phyloP scores from a whole-genome alignment of 2,329 filamentous ascomycete species.

The Reticulascus tulasneorum region DNA sequence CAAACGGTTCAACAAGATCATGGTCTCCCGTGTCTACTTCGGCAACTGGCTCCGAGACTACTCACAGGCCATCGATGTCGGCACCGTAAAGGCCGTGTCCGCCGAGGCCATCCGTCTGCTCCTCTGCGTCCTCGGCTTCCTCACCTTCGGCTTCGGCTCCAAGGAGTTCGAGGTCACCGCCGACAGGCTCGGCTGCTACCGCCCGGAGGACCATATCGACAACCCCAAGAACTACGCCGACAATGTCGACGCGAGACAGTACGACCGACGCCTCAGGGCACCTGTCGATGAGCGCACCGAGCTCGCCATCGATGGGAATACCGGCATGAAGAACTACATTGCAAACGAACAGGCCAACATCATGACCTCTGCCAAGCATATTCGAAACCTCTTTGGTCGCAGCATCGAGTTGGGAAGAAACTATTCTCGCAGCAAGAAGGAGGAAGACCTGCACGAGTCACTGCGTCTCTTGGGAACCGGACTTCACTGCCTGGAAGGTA shows the following conservation, averaged over 20 bases:
- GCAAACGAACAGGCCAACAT: constrained; percentile 76
- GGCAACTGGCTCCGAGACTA: constrained; percentile 95
- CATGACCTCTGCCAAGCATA: constrained; percentile 75
- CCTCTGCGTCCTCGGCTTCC: constrained; percentile 83
- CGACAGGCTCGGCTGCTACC: constrained; percentile 75
- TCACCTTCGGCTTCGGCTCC: constrained; percentile 81
- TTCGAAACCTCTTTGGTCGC: constrained; percentile 67
- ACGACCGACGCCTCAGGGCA: constrained; percentile 75
- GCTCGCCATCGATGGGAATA: constrained; percentile 67
- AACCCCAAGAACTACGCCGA: constrained; percentile 75
- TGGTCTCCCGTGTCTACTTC: constrained; percentile 88
- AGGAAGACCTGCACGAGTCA: constrained; percentile 81
- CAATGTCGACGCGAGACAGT: constrained; percentile 78
- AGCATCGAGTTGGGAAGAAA: constrained; percentile 77
- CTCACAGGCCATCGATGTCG: constrained; percentile 89
- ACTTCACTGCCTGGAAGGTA: constrained; percentile 80
- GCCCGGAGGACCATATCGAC: constrained; percentile 81
- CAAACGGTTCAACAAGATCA: constrained; percentile 86
- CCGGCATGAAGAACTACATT: constrained; percentile 91
- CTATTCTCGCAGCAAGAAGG: constrained; percentile 62
- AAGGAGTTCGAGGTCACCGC: constrained; percentile 82
- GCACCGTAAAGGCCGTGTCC: constrained; percentile 85
- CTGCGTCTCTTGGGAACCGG: constrained; percentile 83
- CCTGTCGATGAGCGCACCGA: constrained; percentile 77
- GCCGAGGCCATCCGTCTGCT: constrained; percentile 87